Percentiles rank a stretch among this genome's conserved stretches.
Evolutionary conservation across 2,329 filamentous ascomycete species (phyloP).

Genomic region (Rhinocladiella similis): DNA sequence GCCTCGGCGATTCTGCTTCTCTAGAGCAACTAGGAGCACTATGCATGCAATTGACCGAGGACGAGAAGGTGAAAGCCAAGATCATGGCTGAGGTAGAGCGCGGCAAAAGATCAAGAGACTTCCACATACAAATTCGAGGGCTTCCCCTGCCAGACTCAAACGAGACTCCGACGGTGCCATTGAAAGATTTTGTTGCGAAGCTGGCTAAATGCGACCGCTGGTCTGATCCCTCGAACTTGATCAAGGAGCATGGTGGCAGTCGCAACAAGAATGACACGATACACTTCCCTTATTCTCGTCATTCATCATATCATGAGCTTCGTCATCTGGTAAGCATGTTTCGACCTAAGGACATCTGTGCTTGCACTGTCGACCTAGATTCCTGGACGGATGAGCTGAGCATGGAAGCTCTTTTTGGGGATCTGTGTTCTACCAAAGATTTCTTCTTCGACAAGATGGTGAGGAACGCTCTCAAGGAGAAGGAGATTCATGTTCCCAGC

Average conservation of each 20-base stretch:
- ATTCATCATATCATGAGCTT: constrained; percentile 82
- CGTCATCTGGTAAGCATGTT: constrained; percentile 69
- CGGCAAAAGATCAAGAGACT: constrained; percentile 37
- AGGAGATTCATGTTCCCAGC: constrained; percentile 23
- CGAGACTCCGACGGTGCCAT: constrained; percentile 38
- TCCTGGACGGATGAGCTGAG: constrained; percentile 65
- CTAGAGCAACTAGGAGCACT: constrained; percentile 56
- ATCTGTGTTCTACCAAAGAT: constrained; percentile 59
- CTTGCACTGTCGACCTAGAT: constrained; percentile 69
- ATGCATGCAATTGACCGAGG: constrained; percentile 42
- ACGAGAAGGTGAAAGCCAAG: constrained; percentile 30
- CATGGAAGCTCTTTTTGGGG: constrained; percentile 70
- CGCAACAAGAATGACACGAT: constrained; percentile 14
- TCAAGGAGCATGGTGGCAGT: neutral
- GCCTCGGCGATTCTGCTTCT: constrained; percentile 52
- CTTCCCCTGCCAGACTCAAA: constrained; percentile 40
- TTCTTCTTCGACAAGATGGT: constrained; percentile 65
- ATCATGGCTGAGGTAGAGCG: constrained; percentile 34
- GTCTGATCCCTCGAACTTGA: neutral
- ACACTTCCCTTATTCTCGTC: constrained; percentile 81
- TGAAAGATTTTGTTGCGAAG: constrained; percentile 35
- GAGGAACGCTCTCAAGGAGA: constrained; percentile 23
- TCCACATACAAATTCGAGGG: constrained; percentile 38
- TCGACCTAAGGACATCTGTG: constrained; percentile 73
- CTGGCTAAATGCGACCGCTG: constrained; percentile 8